These are phyloP conservation scores for Aspergillus flavus DNA, from an alignment of 2,329 filamentous ascomycete species.

Conservation along the genomic window DNA sequence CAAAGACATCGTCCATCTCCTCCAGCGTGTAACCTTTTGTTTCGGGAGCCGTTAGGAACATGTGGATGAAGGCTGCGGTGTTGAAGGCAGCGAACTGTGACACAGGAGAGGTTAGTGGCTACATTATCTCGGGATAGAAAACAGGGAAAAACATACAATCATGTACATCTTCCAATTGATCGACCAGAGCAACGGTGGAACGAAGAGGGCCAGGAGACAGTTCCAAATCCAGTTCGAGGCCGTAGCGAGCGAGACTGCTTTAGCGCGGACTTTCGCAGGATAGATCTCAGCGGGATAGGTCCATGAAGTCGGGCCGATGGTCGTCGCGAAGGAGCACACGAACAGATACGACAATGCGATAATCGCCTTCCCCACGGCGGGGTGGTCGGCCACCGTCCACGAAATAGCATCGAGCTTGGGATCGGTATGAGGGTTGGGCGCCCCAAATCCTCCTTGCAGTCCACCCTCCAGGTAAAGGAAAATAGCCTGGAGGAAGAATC, in stretches of 20 bases:
- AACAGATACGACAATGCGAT: conserved; percentile 32
- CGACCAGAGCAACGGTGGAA: conserved; percentile 21
- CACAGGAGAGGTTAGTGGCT: neutral
- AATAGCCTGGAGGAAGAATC: conserved; percentile 62
- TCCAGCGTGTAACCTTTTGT: conserved; percentile 23
- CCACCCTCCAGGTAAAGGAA: conserved; percentile 44
- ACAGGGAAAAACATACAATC: conserved; percentile 15
- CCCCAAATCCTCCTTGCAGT: conserved; percentile 32
- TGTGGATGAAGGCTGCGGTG: conserved; percentile 21
- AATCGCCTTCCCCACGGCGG: conserved; percentile 25
- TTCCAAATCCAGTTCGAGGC: conserved; percentile 25
- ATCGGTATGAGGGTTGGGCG: conserved; percentile 8
- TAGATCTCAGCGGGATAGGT: conserved; percentile 24
- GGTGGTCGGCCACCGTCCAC: conserved; percentile 22
- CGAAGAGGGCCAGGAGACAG: conserved; percentile 22
- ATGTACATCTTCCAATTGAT: conserved; percentile 29
- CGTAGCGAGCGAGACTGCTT: conserved; percentile 23
- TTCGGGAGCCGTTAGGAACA: conserved; percentile 22
- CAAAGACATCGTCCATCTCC: conserved; percentile 34
- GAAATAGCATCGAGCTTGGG: conserved; percentile 20
- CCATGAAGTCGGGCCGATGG: conserved; percentile 27
- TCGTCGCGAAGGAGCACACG: conserved; percentile 29
- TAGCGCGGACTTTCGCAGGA: conserved; percentile 22
- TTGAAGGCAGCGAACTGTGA: conserved; percentile 24
- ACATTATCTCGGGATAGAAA: no score